Base-by-base conservation (phyloP, 495 filamentous ascomycete species). In the Aspergillus biplanus region DNA sequence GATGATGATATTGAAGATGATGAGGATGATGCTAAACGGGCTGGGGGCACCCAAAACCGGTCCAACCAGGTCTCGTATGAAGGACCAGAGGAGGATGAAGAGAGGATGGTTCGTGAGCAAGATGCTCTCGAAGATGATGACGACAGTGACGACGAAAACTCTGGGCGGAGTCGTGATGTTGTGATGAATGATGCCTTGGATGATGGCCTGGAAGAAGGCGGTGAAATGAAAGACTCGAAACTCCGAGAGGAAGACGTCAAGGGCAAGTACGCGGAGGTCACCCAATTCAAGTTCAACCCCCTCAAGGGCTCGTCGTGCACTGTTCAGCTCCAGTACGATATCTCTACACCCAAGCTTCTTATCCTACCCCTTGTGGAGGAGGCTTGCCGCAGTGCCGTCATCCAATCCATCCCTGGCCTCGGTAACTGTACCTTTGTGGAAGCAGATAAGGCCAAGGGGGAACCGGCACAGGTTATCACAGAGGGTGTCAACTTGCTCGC, bases 1-100 rank as follows among this genome's bases (percentile, higher is more conserved):
- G 88, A 89, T 58, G 89, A 92, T 49, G 86, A 88, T 58, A 85
- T 89, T 50, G 90, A 91, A 48, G 92, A 90, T 52, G 90, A 85
- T 12, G 91, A 91, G 59, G 92, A 90, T 62, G 94, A 97, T 72
- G 92, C 92, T 52, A 96, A 95, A 35, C 86, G 87, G 58, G 86
- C 87, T 59, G 91, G 92, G 74, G 84, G 89, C 67, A 83, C 80
- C 58, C 84, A 87, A 15, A 93, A 95, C 72, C 85, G 89, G 52
- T 75, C 79, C 50, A 90, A 97, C 75, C 90, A 88, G 37, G 86
- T 93, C 7, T 92, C 90, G 12, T 99, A 98, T 71, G 96, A 90
- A 42, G 92, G 85, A 7, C 92, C 92, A 34, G 94, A 98, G 68
- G 94, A 96, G 34, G 96, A 91, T 6, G 95, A 99, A 71, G 87